Evolutionary conservation across 140 eudicot genomes (phyloP), one percentile per base, ranked within the genome.

Genomic region (Cichorium intybus): DNA sequence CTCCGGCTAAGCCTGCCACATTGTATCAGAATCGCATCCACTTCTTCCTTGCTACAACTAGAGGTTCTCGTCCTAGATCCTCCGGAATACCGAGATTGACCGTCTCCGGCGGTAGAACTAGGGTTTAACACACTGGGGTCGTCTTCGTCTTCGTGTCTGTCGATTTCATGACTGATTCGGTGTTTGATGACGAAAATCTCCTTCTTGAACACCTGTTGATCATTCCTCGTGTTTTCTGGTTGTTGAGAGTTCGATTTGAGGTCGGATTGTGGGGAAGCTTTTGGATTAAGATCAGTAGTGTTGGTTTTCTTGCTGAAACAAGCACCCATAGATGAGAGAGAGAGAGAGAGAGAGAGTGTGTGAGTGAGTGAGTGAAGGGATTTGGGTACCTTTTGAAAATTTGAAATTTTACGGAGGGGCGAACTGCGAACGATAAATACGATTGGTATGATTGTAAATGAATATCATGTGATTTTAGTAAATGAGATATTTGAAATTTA

Each of bases 1-100:
- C 95, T 88, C 55, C 96, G 79, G 84, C 92, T 91, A 29, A 87
- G 86, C 79, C 92, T 23, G 12, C 91, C 95, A 24, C 96, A 87
- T 56, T 91, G 96, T 24, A 87, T 73, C 69, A 90, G 60, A 80
- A 84, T 90, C 10, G 86, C 89, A 66, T 90, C 95, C 59, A 81
- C 84, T 24, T 90, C 95, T 48, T 87, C 97, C 46, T 86, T 86
- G 10, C 84, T 83, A 56, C 95, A 90, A 62, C 93, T 84, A 0
- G 93, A 81, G 6, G 87, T 77, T 76, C 93, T 79, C 52, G 73
- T 74, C 43, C 68, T 69, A 27, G 81, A 70, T 11, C 72, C 71
- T 10, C 57, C 54, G 29, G 66, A 17, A 48, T 4, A 17, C 54
- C 54, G 54, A 18, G 54, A 48, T 18, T 18, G 24, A 48, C 6